Base-by-base conservation (phyloP, 371 early-diverging fungal species). In the Dichotomocladium elegans region DNA sequence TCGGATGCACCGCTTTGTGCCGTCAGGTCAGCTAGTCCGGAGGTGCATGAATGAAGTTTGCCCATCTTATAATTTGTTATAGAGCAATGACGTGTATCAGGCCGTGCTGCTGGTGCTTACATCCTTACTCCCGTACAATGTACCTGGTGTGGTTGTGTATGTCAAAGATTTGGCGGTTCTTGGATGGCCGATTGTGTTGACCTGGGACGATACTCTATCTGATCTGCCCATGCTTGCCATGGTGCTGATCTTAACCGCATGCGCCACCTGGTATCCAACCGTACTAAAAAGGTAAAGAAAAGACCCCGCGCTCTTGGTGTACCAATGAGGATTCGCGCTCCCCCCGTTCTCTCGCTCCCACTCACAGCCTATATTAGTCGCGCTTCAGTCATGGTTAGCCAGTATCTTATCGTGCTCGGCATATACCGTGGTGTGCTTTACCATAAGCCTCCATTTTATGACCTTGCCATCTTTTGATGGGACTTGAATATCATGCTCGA, bases 131-230 rank as follows among this genome's bases (percentile, higher is more conserved):
- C 86, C 86, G 1, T 82, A 82, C 45, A 71, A 67, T 60, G 42
- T 79, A 2, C 86, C 86, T 2, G 74, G 72, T 4, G 42, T 83
- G 21, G 62, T 85, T 53, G 83, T 82, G 6, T 85, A 81, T 78
- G 75, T 80, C 48, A 64, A 82, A 17, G 83, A 85, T 58, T 50
- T 83, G 11, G 70, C 76, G 5, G 78, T 74, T 30, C 65, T 72
- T 6, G 74, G 77, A 2, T 84, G 84, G 84, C 53, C 45, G 3
- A 21, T 21, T 1, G 47, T 40, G 9, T n/a, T n/a, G n/a, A 11
- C 22, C 6, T 27, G 30, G 1, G 17, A 17, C 7, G 29, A 26
- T 25, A 19, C 45, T 14, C 2, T 50, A 25, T 50, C 49, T 17
- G 42, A 58, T 45, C 14, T 58, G 35, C 48, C 60, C 10, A 43